Base-by-base conservation (phyloP, 179 eudicot species). In the Gypsophila paniculata region DNA sequence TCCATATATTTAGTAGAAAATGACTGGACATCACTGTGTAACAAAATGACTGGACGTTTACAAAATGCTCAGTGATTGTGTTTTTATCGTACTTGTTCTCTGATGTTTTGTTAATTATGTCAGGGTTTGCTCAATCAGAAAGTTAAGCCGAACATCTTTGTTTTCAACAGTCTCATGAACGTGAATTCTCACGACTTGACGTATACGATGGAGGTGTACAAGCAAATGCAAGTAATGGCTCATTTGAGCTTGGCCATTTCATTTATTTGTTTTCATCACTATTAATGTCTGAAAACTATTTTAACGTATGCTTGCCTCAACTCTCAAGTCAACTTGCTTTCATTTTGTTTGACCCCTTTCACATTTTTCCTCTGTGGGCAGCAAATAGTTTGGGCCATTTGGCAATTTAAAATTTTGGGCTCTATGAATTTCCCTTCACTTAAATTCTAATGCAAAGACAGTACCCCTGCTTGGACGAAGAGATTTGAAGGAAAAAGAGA, bases 121-220 rank as follows among this genome's bases (percentile, higher is more conserved):
- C 94, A 91, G 98, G 98, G 82, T 57, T 85, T 94, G 72, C 85
- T 85, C 51, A 81, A 78, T 32, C 74, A 81, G 73, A 87, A 87
- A 66, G 75, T 88, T 60, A 87, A 78, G 71, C 99, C 99, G 60
- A 94, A 94, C 74, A 78, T 87, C 32, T 88, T 82, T 78, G 96
- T 94, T 51, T 85, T 89, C 88, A 94, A 94, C 85, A 94, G 99
- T 78, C 90, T 94, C 59, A 94, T 94, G 96, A 94, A 91, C 76
- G 99, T 87, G 67, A 94, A 94, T 83, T 82, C 99, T 44, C 70
- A 77, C 52, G 99, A 94, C 80, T 82, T 94, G 87, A 77, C 82
- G 72, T 93, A 87, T 82, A 83, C 87, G 5, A 76, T 89, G 88
- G 74, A 79, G 23, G 80, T 91, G 63, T 89, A 91, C 87, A 82